A percentile compares a stretch with the other conserved stretches of the same genome.
Evolutionary conservation across 306 rosid genomes (phyloP).

Genomic region (Vachellia pachyceras): DNA sequence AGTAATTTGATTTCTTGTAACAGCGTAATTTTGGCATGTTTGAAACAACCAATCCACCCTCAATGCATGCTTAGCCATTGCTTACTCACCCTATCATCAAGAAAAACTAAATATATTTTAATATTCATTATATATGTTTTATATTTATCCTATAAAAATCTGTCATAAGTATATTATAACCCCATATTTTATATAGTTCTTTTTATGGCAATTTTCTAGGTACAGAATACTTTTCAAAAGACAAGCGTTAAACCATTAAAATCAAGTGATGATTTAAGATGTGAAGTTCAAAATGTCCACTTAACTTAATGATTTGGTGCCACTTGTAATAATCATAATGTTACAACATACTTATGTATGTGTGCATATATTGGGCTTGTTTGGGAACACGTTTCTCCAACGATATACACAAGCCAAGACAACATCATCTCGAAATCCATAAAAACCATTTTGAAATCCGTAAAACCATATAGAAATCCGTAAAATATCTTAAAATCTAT

Average conservation of each 20-base stretch:
- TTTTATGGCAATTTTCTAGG: not conserved
- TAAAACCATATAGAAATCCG: no score
- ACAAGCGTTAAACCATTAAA: not conserved
- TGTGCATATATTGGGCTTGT: no score
- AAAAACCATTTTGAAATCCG: no score
- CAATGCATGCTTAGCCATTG: not conserved
- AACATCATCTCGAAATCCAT: no score
- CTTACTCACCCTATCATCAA: not conserved
- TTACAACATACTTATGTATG: no score
- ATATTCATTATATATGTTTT: no score
- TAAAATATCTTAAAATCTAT: no score
- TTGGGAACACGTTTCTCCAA: no score
- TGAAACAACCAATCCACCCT: not conserved
- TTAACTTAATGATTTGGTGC: not conserved
- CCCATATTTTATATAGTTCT: not conserved
- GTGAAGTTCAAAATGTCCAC: not conserved
- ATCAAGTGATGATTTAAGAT: not conserved
- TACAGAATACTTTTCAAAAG: not conserved
- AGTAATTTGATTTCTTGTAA: not conserved
- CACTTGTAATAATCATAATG: not conserved
- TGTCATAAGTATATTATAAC: not conserved
- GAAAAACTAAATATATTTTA: not conserved
- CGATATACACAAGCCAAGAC: no score
- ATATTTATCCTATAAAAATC: no score
- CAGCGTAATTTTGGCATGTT: not conserved